A percentile compares a stretch with the other conserved stretches of the same genome.
Evolutionary conservation across 1,284 basidiomycete genomes (phyloP).

Genomic region (Leccinum subfulvum): DNA sequence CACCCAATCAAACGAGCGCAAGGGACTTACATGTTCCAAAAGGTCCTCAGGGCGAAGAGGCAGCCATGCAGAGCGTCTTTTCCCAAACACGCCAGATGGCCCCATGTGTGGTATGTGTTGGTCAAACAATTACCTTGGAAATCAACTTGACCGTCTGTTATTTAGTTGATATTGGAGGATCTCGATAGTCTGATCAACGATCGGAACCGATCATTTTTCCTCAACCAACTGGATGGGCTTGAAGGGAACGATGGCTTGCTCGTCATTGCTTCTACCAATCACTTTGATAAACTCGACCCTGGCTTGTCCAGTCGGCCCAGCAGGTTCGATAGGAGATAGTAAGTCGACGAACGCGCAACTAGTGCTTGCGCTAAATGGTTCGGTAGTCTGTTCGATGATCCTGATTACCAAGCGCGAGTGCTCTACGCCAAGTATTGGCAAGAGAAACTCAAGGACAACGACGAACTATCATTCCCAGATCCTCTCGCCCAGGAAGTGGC

Average conservation of each 20-base stretch:
- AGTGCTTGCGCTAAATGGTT: slow-evolving; percentile 1
- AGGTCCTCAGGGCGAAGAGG: slow-evolving; percentile 70
- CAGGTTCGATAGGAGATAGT: slow-evolving; percentile 85
- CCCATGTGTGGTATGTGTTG: slow-evolving; percentile 63
- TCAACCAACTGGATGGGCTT: slow-evolving; percentile 78
- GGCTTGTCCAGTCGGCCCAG: slow-evolving; percentile 74
- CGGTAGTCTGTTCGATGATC: slow-evolving; percentile 63
- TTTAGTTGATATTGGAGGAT: slow-evolving; percentile 65
- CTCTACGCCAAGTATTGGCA: slow-evolving; percentile 78
- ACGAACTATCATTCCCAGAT: slow-evolving; percentile 65
- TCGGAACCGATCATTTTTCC: slow-evolving; percentile 77
- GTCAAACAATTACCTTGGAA: not conserved
- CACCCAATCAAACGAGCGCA: not conserved
- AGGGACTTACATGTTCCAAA: slow-evolving; percentile 4
- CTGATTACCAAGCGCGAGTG: slow-evolving; percentile 57
- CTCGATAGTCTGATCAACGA: slow-evolving; percentile 79
- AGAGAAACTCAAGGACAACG: slow-evolving; percentile 61
- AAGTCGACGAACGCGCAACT: slow-evolving; percentile 29
- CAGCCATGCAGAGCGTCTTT: slow-evolving; percentile 62
- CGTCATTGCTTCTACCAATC: slow-evolving; percentile 80
- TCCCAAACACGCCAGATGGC: slow-evolving; percentile 62
- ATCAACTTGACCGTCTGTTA: not conserved
- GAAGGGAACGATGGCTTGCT: slow-evolving; percentile 76
- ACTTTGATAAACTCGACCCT: slow-evolving; percentile 75
- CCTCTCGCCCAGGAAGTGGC: slow-evolving; percentile 59